These are phyloP conservation scores for Gnomoniopsis sp. DNA, from an alignment of 2,329 filamentous ascomycete species.

Conservation along the genomic window DNA sequence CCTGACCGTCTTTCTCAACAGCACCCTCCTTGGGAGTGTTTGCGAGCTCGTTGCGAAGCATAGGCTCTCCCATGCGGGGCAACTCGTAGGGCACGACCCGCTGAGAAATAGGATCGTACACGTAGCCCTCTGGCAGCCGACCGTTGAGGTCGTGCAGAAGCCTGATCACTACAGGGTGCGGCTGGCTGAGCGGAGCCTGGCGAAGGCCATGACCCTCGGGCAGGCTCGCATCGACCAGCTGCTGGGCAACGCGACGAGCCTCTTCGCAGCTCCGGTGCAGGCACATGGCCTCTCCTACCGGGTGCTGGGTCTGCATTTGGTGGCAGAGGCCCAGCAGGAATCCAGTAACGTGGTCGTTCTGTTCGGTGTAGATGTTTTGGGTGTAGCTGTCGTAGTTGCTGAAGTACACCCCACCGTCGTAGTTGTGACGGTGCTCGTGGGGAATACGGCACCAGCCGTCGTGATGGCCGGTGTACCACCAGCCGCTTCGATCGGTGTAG, in stretches of 20 bases:
- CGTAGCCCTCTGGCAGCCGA: conserved; percentile 5
- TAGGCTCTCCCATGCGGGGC: neutral
- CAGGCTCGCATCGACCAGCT: neutral
- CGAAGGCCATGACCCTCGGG: neutral
- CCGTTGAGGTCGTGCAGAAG: conserved; percentile 22
- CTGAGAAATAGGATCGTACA: conserved; percentile 4
- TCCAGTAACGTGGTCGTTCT: neutral
- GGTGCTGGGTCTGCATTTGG: neutral
- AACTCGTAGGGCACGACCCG: neutral
- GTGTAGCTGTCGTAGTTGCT: neutral
- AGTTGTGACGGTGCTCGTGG: conserved; percentile 12
- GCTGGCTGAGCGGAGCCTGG: neutral
- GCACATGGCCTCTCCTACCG: neutral
- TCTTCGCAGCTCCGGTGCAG: neutral
- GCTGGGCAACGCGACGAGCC: neutral
- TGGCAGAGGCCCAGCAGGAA: conserved; percentile 9
- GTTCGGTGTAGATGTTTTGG: neutral
- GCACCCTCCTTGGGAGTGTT: neutral
- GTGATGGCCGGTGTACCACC: conserved; percentile 11
- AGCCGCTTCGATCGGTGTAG: neutral
- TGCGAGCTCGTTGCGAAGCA: neutral
- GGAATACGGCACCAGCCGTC: conserved; percentile 4
- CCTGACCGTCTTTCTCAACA: too few species aligned
- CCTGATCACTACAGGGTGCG: neutral
- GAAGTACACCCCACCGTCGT: conserved; percentile 10